Evolutionary conservation across 108 stramenopile genomes (phyloP).

Genomic region (Conticribra weissflogii): DNA sequence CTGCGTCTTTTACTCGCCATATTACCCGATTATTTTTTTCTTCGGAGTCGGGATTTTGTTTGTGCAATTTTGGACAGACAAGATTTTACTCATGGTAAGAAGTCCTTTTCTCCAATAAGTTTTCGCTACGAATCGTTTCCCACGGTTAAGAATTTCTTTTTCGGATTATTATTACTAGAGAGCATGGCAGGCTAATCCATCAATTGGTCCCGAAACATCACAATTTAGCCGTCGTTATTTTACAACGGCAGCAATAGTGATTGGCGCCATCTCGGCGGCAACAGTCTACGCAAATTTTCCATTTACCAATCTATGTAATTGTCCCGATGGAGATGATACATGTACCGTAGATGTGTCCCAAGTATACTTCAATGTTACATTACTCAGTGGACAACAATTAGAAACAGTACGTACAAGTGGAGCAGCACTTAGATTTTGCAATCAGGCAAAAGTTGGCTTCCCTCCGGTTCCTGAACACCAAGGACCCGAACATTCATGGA

Average conservation of each 20-base stretch:
- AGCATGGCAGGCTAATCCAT: neutral
- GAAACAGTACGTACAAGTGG: neutral
- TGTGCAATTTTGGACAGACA: conserved; percentile 54
- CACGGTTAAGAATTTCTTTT: neutral
- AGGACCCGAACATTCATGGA: neutral
- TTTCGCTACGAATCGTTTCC: neutral
- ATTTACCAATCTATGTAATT: neutral
- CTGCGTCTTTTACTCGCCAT: conserved; percentile 66
- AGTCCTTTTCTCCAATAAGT: neutral
- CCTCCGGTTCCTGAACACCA: neutral
- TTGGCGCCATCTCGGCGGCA: neutral
- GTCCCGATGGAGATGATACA: neutral
- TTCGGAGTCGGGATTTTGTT: conserved; percentile 55
- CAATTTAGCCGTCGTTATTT: conserved; percentile 1
- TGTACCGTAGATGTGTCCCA: neutral
- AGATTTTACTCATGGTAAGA: conserved; percentile 13
- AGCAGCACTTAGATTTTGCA: neutral
- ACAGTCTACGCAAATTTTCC: neutral
- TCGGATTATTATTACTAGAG: neutral
- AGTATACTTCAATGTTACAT: neutral
- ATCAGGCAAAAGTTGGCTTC: neutral
- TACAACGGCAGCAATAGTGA: neutral
- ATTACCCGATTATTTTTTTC: conserved; percentile 57
- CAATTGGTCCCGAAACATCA: conserved; percentile 1
- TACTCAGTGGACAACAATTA: neutral